phyloP scores from a whole-genome alignment of 2,329 filamentous ascomycete genomes.

The Ophiosphaerella herpotricha region DNA sequence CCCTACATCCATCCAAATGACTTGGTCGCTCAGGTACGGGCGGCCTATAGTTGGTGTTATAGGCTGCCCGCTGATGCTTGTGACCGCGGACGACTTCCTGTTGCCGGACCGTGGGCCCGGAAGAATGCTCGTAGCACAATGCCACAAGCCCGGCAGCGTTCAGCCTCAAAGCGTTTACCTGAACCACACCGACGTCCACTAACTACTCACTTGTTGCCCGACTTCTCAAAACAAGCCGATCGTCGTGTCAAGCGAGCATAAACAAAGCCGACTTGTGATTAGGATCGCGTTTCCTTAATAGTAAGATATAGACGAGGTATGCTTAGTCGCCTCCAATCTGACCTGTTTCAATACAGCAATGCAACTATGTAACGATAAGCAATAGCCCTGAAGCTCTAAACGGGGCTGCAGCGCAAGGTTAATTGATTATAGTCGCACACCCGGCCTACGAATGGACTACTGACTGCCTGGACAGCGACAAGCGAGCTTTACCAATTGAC shows the following conservation, averaged over 20 bases:
- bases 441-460: too few relatives aligned
- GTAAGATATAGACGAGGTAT: too few relatives aligned
- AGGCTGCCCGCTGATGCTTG: conserved; percentile 6
- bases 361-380: neutral
- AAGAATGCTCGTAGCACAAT: conserved; percentile 21
- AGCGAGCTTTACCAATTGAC: neutral
- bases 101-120: conserved; percentile 35
- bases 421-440: too few relatives aligned
- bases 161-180: neutral
- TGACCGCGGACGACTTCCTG: conserved; percentile 18
- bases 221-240: neutral
- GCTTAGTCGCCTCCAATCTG: too few relatives aligned
- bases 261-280: too few relatives aligned
- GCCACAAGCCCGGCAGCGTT: conserved; percentile 28
- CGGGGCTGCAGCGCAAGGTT: too few relatives aligned
- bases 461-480: too few relatives aligned
- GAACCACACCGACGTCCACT: neutral
- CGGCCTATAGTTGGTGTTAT: neutral
- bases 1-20: neutral
- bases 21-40: neutral
- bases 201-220: neutral
- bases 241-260: too few relatives aligned
- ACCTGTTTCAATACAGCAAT: neutral
- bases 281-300: too few relatives aligned
- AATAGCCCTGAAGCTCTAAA: too few relatives aligned